Conservation (phyloP, 176 grass and related monocot species). For the Eragrostis curvula region DNA sequence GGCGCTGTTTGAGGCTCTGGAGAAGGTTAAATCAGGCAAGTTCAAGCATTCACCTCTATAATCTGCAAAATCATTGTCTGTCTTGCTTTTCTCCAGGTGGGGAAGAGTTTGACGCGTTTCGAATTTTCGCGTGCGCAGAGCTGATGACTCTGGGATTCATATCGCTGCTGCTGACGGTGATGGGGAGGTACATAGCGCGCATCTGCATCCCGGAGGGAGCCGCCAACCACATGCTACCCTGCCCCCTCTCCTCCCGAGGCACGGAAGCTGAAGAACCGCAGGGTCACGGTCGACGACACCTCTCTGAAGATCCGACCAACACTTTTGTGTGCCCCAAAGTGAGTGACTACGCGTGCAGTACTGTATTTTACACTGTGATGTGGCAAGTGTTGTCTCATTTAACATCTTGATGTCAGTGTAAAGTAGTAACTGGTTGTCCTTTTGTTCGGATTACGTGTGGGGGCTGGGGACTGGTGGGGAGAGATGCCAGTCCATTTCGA, state of each 20-base stretch:
- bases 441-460: not conserved
- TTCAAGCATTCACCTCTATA: not conserved
- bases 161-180: slow-evolving; percentile 80
- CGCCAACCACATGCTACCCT: slow-evolving; percentile 85
- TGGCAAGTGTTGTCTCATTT: not conserved
- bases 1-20: slow-evolving; percentile 69
- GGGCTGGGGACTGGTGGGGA: not conserved
- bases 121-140: slow-evolving; percentile 54
- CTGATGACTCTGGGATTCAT: slow-evolving; percentile 98
- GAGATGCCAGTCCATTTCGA: not conserved
- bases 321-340: slow-evolving; percentile 54
- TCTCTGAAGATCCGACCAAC: slow-evolving; percentile 31
- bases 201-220: slow-evolving; percentile 80
- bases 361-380: slow-evolving; percentile 7
- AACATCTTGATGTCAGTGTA: not conserved
- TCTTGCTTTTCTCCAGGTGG: not conserved
- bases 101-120: slow-evolving; percentile 25
- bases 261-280: not conserved
- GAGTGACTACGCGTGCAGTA: slow-evolving; percentile 29
- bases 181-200: slow-evolving; percentile 55
- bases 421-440: not conserved
- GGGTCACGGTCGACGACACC: slow-evolving; percentile 51
- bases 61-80: not conserved
- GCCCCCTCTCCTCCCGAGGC: slow-evolving; percentile 13
- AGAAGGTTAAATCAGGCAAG: slow-evolving; percentile 87